phyloP scores from a whole-genome alignment of 805 yeast genomes.

The Candida lessepsii region DNA sequence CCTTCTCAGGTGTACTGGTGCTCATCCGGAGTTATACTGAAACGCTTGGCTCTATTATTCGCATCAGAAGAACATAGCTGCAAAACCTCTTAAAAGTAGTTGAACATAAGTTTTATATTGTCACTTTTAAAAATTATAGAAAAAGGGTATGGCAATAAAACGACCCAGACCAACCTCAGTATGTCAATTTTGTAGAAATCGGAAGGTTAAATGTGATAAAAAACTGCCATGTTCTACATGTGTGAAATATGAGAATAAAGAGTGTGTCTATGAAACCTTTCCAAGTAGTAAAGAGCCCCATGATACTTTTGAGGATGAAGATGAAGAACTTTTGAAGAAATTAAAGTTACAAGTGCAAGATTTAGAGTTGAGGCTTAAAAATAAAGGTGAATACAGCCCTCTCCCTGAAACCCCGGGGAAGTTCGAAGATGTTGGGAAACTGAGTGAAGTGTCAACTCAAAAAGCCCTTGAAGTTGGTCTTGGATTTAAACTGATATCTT shows the following conservation, averaged over 20 bases:
- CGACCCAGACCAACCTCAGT: constrained; percentile 30
- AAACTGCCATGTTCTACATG: constrained; percentile 38
- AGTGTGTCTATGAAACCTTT: constrained; percentile 13
- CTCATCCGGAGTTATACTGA: too few relatives aligned
- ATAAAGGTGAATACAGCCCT: too few relatives aligned
- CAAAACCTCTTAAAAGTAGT: too few relatives aligned
- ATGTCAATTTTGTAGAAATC: constrained; percentile 34
- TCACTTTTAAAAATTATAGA: background rate
- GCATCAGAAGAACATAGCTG: background rate
- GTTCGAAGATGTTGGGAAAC: too few relatives aligned
- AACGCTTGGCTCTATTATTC: too few relatives aligned
- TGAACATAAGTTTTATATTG: too few relatives aligned
- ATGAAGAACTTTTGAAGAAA: constrained; percentile 4
- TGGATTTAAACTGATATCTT: background rate
- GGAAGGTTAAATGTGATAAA: constrained; percentile 40
- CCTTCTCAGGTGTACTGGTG: too few relatives aligned
- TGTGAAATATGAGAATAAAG: constrained; percentile 23
- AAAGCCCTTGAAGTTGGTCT: background rate
- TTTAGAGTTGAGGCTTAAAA: constrained; percentile 3
- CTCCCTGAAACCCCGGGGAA: too few relatives aligned
- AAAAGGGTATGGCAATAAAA: constrained; percentile 15
- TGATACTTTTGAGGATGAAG: constrained; percentile 2
- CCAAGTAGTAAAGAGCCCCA: background rate
- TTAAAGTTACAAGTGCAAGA: constrained; percentile 7
- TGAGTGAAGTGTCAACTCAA: too few relatives aligned